A percentile compares a stretch with the other conserved stretches of the same genome.
Evolutionary conservation across 2,329 filamentous ascomycete genomes (phyloP).

Genomic region (Hypomyces perniciosus): DNA sequence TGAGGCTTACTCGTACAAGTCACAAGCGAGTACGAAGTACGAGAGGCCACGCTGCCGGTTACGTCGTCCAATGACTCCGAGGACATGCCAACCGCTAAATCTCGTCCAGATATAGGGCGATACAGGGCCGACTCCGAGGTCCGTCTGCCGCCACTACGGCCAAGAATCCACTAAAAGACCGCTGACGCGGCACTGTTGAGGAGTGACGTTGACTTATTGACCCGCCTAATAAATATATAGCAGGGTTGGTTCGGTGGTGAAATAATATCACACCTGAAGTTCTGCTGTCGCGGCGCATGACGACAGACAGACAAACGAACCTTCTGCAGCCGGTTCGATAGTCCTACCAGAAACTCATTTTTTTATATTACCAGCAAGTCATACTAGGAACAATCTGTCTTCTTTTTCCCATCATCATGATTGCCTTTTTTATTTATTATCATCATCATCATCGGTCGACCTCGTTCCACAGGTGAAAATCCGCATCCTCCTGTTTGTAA

Average conservation of each 20-base stretch:
- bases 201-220: too few relatives aligned
- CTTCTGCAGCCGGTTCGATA: too few relatives aligned
- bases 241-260: too few relatives aligned
- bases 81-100: too few relatives aligned
- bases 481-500: slow-evolving; percentile 67
- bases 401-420: background rate
- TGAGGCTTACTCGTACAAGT: background rate
- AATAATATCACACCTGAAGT: too few relatives aligned
- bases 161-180: background rate
- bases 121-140: background rate
- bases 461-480: slow-evolving; percentile 46
- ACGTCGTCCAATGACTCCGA: background rate
- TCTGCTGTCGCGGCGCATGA: too few relatives aligned
- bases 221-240: too few relatives aligned
- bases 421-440: background rate
- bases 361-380: background rate
- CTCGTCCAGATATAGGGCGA: background rate
- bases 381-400: background rate
- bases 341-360: background rate
- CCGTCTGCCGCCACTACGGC: background rate
- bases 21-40: background rate
- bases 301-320: too few relatives aligned
- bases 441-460: slow-evolving; percentile 19
- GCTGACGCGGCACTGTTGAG: too few relatives aligned
- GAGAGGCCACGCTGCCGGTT: background rate